Conservation (phyloP, 2,329 filamentous ascomycete species). For the Aureobasidium sp. region DNA sequence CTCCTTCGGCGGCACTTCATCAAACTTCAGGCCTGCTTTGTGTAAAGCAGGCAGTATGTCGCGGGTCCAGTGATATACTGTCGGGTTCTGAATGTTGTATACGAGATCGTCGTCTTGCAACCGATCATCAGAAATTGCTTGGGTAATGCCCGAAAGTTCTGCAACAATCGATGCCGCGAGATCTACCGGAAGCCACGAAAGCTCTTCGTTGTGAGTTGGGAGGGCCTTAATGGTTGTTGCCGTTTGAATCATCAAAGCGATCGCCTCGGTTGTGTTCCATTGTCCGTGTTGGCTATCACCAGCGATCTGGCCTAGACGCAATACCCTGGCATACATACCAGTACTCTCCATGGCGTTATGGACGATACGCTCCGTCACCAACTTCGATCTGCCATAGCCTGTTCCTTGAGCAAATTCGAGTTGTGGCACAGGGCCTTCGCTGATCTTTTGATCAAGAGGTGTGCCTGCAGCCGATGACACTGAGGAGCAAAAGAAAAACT, state of each 20-base stretch:
- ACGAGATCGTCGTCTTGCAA: slow-evolving; percentile 2
- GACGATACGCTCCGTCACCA: slow-evolving; percentile 19
- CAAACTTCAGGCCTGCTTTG: slow-evolving; percentile 17
- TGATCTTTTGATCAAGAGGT: slow-evolving; percentile 4
- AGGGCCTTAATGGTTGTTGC: slow-evolving; percentile 40
- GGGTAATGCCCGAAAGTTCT: slow-evolving; percentile 11
- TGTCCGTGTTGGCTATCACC: slow-evolving; percentile 39
- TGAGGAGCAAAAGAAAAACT: slow-evolving; percentile 46
- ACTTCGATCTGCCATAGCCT: slow-evolving; percentile 21
- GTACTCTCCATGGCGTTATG: slow-evolving; percentile 16
- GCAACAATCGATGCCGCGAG: slow-evolving; percentile 12
- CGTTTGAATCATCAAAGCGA: slow-evolving; percentile 42
- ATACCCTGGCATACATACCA: slow-evolving; percentile 21
- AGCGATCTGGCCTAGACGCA: slow-evolving; percentile 38
- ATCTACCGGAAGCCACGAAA: slow-evolving; percentile 16
- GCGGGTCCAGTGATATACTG: slow-evolving; percentile 42
- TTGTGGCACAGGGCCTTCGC: slow-evolving; percentile 15
- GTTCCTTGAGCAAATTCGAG: slow-evolving; percentile 19
- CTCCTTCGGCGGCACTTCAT: slow-evolving; percentile 18
- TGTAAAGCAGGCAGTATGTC: slow-evolving; percentile 46
- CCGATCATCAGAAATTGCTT: background rate
- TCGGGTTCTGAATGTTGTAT: slow-evolving; percentile 40
- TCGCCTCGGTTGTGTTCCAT: slow-evolving; percentile 44
- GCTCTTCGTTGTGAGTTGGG: slow-evolving; percentile 34
- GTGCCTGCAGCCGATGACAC: slow-evolving; percentile 32